These are phyloP conservation scores for Colletotrichum trifolii DNA, from an alignment of 2,329 filamentous ascomycete species.

Conservation along the genomic window DNA sequence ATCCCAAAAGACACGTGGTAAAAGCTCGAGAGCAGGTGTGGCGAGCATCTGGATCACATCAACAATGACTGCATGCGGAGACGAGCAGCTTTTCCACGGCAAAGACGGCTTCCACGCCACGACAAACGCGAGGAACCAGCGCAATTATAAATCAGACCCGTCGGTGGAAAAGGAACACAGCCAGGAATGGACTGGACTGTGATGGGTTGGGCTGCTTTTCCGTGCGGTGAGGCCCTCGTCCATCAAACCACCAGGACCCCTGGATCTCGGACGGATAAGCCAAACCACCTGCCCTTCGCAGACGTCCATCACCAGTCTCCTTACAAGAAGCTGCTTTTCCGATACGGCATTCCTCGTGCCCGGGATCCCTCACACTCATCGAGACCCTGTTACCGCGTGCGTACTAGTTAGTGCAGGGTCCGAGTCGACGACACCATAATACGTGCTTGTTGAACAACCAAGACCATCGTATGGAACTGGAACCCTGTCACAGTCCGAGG, in stretches of 20 bases:
- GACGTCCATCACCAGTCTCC: not conserved
- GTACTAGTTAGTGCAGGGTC: slow-evolving; percentile 30
- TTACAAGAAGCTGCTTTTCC: slow-evolving; percentile 17
- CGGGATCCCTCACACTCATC: not conserved
- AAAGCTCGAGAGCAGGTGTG: no score
- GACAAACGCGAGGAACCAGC: slow-evolving; percentile 1
- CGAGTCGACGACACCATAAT: slow-evolving; percentile 3
- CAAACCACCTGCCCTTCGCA: slow-evolving; percentile 8
- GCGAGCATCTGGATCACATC: no score
- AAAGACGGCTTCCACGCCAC: slow-evolving; percentile 17
- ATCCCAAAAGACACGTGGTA: no score
- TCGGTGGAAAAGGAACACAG: slow-evolving; percentile 5
- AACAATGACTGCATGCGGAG: not conserved
- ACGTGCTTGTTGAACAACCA: not conserved
- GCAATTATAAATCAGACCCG: slow-evolving; percentile 29
- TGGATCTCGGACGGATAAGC: slow-evolving; percentile 1
- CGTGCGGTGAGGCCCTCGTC: no score
- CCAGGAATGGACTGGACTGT: not conserved
- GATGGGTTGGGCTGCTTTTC: no score
- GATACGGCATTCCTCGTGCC: slow-evolving; percentile 1
- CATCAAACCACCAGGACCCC: no score
- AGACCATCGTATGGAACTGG: no score
- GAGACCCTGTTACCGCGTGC: slow-evolving; percentile 4
- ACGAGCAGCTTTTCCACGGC: slow-evolving; percentile 20
- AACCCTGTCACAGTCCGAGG: no score